Percentiles rank a stretch among this genome's conserved stretches.
These are phyloP conservation scores for Anthoceros angustus DNA, from an alignment of 225 moss, liverwort and hornwort genomes.

Conservation along the genomic window DNA sequence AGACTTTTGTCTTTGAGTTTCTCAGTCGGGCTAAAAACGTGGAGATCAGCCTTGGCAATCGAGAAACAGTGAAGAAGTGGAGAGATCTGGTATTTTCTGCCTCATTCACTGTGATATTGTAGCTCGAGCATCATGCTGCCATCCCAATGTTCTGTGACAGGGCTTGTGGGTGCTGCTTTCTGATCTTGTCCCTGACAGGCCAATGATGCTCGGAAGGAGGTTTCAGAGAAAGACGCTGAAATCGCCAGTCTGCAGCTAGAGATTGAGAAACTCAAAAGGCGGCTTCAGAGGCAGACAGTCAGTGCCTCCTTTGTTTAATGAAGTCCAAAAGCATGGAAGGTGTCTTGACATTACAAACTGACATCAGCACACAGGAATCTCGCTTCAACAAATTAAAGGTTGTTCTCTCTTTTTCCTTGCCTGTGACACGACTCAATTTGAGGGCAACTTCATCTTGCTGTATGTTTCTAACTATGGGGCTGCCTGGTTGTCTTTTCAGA, in stretches of 20 bases:
- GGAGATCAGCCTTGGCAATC: conserved; percentile 31
- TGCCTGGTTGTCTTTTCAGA: neutral
- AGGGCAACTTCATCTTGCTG: neutral
- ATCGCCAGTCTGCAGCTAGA: conserved; percentile 54
- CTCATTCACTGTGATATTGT: conserved; percentile 3
- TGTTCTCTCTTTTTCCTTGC: neutral
- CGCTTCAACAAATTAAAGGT: conserved; percentile 66
- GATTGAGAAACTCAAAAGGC: conserved; percentile 57
- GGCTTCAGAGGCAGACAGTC: conserved; percentile 66
- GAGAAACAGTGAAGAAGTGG: conserved; percentile 54
- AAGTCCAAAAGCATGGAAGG: conserved; percentile 75
- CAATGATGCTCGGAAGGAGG: conserved; percentile 37
- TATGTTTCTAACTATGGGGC: neutral
- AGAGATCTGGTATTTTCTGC: conserved; percentile 33
- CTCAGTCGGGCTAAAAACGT: conserved; percentile 59
- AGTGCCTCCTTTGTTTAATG: conserved; percentile 72
- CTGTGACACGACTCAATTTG: too few relatives aligned
- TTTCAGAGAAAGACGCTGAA: conserved; percentile 53
- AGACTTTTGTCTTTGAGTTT: conserved; percentile 65
- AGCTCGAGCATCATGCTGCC: neutral
- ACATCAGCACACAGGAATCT: conserved; percentile 34
- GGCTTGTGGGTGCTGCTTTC: conserved; percentile 2
- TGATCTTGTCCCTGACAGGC: conserved; percentile 18
- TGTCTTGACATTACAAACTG: conserved; percentile 49
- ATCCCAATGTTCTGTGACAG: neutral